Evolutionary conservation across 1,139 yeast genomes (phyloP), one percentile per base, ranked within the genome.

Genomic region (Suhomyces chickasaworum): DNA sequence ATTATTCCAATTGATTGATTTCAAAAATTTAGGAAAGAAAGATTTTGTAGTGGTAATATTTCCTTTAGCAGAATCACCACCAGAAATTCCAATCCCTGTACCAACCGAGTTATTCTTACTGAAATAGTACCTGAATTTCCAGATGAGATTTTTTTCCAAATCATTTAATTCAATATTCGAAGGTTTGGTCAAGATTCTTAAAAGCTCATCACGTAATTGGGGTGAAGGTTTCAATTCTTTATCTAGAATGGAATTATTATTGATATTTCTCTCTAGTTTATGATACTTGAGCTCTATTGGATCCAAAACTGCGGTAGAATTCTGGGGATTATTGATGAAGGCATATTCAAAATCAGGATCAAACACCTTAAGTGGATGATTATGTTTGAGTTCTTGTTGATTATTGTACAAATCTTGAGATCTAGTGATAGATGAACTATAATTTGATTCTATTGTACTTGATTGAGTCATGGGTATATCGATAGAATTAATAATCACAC

Each of bases 281-380:
- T 96, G 82, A 60, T 86, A 89, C 61, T 93, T 95, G 51, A 83
- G 78, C 60, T 93, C 99, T 16, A 93, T 84, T 0, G 97, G 97
- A 57, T 90, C 95, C 87, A 60, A 84, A 89, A 59, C 78, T 40
- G 36, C 50, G 37, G 20, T 41, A 20, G 50, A 45, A 13, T 42
- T 46, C 20, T 39, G 42, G 23, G 43, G 40, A 27, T 39, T 42
- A 12, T 40, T 44, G 16, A 36, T 39, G 12, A 45, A 37, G 10
- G 53, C 40, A 27, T 38, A 42, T 41, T 62, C 69, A 59, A 65
- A 69, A 51, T 74, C 78, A 0, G 78, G 77, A 53, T 75, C 77
- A 55, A 66, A 65, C 4, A 68, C 68, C 42, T 64, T 67, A 29
- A 60, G 48, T 39, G 38, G 51, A 12, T 20, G 27, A 6, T n/a